phyloP scores from a whole-genome alignment of 495 filamentous ascomycete genomes.

The Bathelium albidoporum region DNA sequence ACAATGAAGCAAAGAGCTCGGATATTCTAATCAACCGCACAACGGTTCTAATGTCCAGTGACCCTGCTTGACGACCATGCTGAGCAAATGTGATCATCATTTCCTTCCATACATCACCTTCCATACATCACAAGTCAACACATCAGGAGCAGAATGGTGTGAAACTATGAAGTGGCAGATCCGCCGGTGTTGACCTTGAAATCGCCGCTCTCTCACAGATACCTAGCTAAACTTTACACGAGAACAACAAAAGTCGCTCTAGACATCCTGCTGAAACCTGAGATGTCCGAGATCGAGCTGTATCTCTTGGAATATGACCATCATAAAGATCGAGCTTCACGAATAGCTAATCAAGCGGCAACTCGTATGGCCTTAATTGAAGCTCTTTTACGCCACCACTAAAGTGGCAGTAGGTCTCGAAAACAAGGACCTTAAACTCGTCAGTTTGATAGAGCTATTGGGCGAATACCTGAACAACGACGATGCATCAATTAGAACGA shows the following conservation, averaged over 20 bases:
- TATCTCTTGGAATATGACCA: constrained; percentile 57
- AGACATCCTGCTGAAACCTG: not conserved
- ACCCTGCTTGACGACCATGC: no score
- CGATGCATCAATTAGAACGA: constrained; percentile 51
- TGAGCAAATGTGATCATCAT: no score
- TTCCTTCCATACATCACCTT: no score
- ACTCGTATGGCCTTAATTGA: constrained; percentile 33
- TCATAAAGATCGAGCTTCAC: constrained; percentile 48
- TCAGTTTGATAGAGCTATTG: constrained; percentile 57
- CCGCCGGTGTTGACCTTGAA: not conserved
- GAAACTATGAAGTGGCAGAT: not conserved
- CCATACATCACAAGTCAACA: no score
- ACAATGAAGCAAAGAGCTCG: no score
- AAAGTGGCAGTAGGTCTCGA: constrained; percentile 42
- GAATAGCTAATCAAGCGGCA: constrained; percentile 49
- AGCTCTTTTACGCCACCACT: constrained; percentile 10
- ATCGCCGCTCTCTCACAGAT: not conserved
- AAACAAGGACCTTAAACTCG: constrained; percentile 49
- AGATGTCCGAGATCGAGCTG: constrained; percentile 52
- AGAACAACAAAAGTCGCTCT: not conserved
- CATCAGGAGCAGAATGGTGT: no score
- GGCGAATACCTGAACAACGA: constrained; percentile 64
- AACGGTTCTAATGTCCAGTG: no score
- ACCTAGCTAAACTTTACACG: not conserved
- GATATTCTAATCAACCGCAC: no score